A percentile compares a stretch with the other conserved stretches of the same genome.
Conservation (phyloP, 306 rosid genomes). For the Ammopiptanthus mongolicus region DNA sequence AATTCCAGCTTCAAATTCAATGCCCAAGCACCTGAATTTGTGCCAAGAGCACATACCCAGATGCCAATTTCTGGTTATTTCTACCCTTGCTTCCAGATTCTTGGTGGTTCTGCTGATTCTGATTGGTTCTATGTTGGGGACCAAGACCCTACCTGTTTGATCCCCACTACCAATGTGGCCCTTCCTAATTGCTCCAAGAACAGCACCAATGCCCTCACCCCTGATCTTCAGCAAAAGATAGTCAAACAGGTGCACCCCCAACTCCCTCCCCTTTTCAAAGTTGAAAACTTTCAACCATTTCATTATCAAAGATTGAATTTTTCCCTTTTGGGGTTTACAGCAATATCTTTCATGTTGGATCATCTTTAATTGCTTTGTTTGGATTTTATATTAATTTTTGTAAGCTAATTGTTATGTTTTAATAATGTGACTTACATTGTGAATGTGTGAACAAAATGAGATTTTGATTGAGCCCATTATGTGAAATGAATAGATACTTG, state of each 20-base stretch:
- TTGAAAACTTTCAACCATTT: neutral
- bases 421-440: neutral
- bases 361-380: neutral
- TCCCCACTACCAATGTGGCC: slow-evolving; percentile 33
- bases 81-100: slow-evolving; percentile 70
- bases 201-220: slow-evolving; percentile 37
- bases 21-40: slow-evolving; percentile 93
- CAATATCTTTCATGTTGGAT: neutral
- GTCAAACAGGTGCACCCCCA: slow-evolving; percentile 71
- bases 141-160: slow-evolving; percentile 57
- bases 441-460: neutral
- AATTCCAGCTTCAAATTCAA: slow-evolving; percentile 63
- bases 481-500: neutral
- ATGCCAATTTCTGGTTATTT: slow-evolving; percentile 66
- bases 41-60: slow-evolving; percentile 74
- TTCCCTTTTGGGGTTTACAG: neutral
- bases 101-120: slow-evolving; percentile 58
- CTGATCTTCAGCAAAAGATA: slow-evolving; percentile 76
- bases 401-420: neutral
- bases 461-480: neutral
- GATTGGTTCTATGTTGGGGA: slow-evolving; percentile 81
- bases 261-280: neutral
- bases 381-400: neutral
- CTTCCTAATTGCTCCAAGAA: slow-evolving; percentile 48
- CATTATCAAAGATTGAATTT: neutral